A percentile compares a stretch with the other conserved stretches of the same genome.
Evolutionary conservation across 2,329 filamentous ascomycete genomes (phyloP).

Genomic region (Ploettnerulaceae sp.): DNA sequence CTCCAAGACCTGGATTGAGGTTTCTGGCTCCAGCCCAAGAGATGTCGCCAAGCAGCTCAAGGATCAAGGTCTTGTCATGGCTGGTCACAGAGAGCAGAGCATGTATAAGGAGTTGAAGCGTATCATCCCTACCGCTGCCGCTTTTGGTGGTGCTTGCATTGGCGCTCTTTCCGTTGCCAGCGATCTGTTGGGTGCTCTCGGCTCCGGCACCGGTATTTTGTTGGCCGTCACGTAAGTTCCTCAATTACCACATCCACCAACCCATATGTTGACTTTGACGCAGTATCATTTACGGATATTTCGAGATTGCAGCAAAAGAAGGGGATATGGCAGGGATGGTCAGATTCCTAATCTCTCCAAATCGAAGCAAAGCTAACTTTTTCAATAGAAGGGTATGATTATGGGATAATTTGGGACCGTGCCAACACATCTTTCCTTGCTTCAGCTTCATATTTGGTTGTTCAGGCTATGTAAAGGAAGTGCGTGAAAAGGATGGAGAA

Average conservation of each 20-base stretch:
- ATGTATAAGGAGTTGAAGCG: constrained; percentile 99
- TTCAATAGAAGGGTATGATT: constrained; percentile 68
- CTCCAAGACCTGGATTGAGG: constrained; percentile 99
- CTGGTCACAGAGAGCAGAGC: constrained; percentile 97
- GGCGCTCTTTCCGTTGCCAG: constrained; percentile 93
- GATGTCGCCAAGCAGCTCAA: constrained; percentile 99
- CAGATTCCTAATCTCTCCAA: too few relatives aligned
- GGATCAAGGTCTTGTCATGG: constrained; percentile 99
- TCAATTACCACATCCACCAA: neutral
- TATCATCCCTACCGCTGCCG: constrained; percentile 95
- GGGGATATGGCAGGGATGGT: constrained; percentile 85
- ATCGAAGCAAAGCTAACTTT: too few relatives aligned
- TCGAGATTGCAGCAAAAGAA: constrained; percentile 98
- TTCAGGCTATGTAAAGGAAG: constrained; percentile 23
- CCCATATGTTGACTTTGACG: constrained; percentile 28
- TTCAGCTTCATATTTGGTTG: constrained; percentile 27
- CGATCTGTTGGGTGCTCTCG: constrained; percentile 91
- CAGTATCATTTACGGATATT: constrained; percentile 99
- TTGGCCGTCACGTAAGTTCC: constrained; percentile 91
- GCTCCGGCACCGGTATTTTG: constrained; percentile 94
- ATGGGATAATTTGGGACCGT: constrained; percentile 50
- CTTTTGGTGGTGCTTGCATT: constrained; percentile 98
- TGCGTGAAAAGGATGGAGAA: constrained; percentile 11
- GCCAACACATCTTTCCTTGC: constrained; percentile 19
- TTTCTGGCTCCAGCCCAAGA: constrained; percentile 93